Base-by-base conservation (phyloP, 768 basidiomycete species). In the Albatrellus ellisii region DNA sequence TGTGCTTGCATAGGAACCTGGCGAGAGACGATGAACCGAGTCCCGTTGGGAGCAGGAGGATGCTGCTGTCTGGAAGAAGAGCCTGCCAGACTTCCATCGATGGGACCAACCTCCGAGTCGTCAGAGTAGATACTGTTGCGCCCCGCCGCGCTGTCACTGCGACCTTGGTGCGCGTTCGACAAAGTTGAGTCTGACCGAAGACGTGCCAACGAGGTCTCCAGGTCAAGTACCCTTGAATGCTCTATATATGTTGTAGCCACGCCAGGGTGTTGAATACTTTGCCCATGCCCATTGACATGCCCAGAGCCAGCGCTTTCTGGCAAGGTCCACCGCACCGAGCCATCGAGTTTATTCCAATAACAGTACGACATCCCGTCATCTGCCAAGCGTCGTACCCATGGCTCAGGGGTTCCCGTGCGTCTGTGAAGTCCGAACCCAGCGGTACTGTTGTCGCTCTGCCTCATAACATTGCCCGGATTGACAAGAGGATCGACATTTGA, bases 281-380 rank as follows among this genome's bases (percentile, higher is more conserved):
- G 42, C 33, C 34, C 6, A n/a, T 44, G 22, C 2, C 48, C 44
- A 34, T 48, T 49, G 24, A 28, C 14, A 9, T 39, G 40, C 10
- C 32, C 25, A 12, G 35, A 6, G 5, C 41, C 22, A 15, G 59
- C 51, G 14, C 48, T 46, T 44, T 77, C 76, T 29, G 84, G 85
- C 26, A 71, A 62, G 5, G 73, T 75, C 85, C 80, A 85, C 42
- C 73, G 75, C 12, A 78, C 64, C 40, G 72, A 62, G 11, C 81
- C 80, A 45, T 78, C 79, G 18, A 69, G 53, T 48, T 69, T 77
- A 65, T 92, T 91, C 57, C 70, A 57, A 58, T 84, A 91, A 54
- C 74, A 87, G 56, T 83, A 86, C 3, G 81, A 74, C 61, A 74
- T 65, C 26, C 86, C 86, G 51, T 91, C 88, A 53, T 89, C 86